Percentiles rank a stretch among this genome's conserved stretches.
Evolutionary conservation across 495 filamentous ascomycete genomes (phyloP).

Genomic region (Neurospora sp.): DNA sequence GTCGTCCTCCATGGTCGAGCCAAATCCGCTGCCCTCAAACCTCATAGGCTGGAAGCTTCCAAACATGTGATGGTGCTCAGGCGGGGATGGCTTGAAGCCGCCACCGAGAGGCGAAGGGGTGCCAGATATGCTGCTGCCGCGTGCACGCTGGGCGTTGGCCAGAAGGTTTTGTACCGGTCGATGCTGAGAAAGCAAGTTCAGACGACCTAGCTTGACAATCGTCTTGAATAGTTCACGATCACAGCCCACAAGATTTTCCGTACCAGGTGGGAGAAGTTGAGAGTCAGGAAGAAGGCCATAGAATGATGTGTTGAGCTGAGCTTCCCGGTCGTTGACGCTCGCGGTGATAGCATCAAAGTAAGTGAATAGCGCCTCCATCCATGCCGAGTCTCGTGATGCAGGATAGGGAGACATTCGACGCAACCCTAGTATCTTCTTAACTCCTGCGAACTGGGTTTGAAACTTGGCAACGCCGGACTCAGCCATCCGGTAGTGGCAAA

Average conservation of each 20-base stretch:
- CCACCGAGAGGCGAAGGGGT: slow-evolving; percentile 30
- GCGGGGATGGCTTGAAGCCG: slow-evolving; percentile 38
- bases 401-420: slow-evolving; percentile 55
- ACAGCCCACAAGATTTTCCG: slow-evolving; percentile 79
- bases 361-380: slow-evolving; percentile 94
- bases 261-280: slow-evolving; percentile 44
- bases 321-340: slow-evolving; percentile 83
- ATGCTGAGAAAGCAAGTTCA: slow-evolving; percentile 84
- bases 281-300: slow-evolving; percentile 60
- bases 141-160: slow-evolving; percentile 18
- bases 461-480: slow-evolving; percentile 88
- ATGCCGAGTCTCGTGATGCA: slow-evolving; percentile 58
- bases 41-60: slow-evolving; percentile 22
- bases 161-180: slow-evolving; percentile 39
- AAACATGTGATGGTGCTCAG: slow-evolving; percentile 14
- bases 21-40: slow-evolving; percentile 57
- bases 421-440: slow-evolving; percentile 83
- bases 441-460: slow-evolving; percentile 86
- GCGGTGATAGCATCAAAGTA: slow-evolving; percentile 94
- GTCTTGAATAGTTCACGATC: slow-evolving; percentile 72
- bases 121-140: slow-evolving; percentile 6
- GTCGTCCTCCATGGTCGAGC: slow-evolving; percentile 38
- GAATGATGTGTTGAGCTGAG: slow-evolving; percentile 63
- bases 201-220: slow-evolving; percentile 64
- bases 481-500: slow-evolving; percentile 89